Evolutionary conservation across 1,139 yeast species (phyloP), one percentile per base, ranked within the genome.

Genomic region (Magnusiomyces ingens): DNA sequence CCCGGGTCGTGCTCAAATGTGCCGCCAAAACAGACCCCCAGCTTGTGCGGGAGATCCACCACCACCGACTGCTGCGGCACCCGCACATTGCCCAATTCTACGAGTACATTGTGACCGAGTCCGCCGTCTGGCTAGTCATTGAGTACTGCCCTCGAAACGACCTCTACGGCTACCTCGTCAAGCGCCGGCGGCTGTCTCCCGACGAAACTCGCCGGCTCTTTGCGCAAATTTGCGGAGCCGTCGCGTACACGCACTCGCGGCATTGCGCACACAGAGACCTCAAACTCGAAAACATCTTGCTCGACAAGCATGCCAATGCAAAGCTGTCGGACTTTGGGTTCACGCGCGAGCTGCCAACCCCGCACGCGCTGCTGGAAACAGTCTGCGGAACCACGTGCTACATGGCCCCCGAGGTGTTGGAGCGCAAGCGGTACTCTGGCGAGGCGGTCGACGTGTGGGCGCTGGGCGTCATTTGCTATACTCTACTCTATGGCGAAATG

Each of bases 341-440:
- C 67, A 90, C 96, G 1, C 74, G 98, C 58, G 97, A 90, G 64
- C 8, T 26, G 8, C 82, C 75, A 73, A 84, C 64, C 59, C 75
- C 72, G 52, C 75, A 73, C 58, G 78, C 70, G n/a, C 71, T 83
- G 52, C 70, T 93, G 46, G 86, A 86, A 49, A 93, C 97, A 0
- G 77, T 90, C 1, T 93, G 99, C 69, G 99, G 99, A 1, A 93
- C 99, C 0, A 82, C 91, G 0, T 95, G 90, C 4, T 93, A 93
- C 66, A 90, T 91, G 96, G 97, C 99, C 0, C 99, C 99, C 0
- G 99, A 93, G 65, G 73, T 93, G 62, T 73, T 90, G 41, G 73
- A 76, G 53, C 78, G 80, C 58, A 77, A 79, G 54, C 82, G 81
- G 53, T 93, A 93, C 65, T 82, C 83, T 43, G 99, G 98, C 0